Evolutionary conservation across 2,329 filamentous ascomycete species (phyloP).

Genomic region (Hypocreales sp.): DNA sequence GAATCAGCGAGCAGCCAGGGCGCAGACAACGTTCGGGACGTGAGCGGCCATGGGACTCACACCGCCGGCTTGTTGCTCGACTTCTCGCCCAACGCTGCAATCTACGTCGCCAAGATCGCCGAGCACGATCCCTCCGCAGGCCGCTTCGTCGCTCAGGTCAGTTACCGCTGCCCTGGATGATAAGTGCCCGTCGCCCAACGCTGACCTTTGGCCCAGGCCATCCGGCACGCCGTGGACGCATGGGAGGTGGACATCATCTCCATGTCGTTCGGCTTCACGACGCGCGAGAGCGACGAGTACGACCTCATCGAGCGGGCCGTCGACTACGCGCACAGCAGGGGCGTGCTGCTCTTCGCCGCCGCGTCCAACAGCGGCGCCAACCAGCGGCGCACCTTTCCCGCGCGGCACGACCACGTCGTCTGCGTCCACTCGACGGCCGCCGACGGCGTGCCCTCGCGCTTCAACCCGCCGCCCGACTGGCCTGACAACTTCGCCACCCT

Average conservation of each 20-base stretch:
- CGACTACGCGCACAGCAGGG: background rate
- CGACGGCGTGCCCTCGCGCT: slow-evolving; percentile 4
- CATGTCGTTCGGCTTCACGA: slow-evolving; percentile 8
- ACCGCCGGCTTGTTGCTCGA: slow-evolving; percentile 3
- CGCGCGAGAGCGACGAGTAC: background rate
- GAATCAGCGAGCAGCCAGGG: too few species aligned
- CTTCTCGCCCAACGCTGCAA: slow-evolving; percentile 1
- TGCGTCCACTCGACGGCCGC: slow-evolving; percentile 5
- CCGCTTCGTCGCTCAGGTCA: background rate
- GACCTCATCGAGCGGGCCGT: slow-evolving; percentile 1
- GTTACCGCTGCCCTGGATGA: too few species aligned
- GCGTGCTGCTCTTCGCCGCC: background rate
- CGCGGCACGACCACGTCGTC: slow-evolving; percentile 4
- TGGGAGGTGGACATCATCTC: slow-evolving; percentile 8
- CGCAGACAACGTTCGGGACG: too few species aligned
- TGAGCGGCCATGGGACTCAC: slow-evolving; percentile 4
- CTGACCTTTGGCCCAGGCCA: slow-evolving; percentile 3
- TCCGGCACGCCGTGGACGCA: slow-evolving; percentile 2
- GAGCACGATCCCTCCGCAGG: background rate
- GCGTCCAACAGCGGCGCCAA: slow-evolving; percentile 1
- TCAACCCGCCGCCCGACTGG: slow-evolving; percentile 4
- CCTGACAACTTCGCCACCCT: slow-evolving; percentile 3
- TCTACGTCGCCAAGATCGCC: slow-evolving; percentile 5
- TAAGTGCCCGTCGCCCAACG: too few species aligned
- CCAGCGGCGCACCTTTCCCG: slow-evolving; percentile 5